Base-by-base conservation (phyloP, 305 asterid species). In the Fraxinus albicans region DNA sequence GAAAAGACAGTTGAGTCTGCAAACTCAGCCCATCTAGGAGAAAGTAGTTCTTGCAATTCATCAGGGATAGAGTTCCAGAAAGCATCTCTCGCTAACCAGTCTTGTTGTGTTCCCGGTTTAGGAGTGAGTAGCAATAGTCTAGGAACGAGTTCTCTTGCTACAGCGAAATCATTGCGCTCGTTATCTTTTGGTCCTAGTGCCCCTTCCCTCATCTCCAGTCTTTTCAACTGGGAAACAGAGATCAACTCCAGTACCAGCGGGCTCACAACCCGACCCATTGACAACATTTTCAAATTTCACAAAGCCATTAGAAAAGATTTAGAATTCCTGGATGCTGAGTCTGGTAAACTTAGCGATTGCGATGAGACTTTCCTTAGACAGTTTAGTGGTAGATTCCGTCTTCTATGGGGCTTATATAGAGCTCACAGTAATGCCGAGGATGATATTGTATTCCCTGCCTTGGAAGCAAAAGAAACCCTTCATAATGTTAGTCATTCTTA, bases 351-450 rank as follows among this genome's bases (percentile, higher is more conserved):
- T 50, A 88, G 89, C 81, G 93, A 91, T 81, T 94, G 94, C 84
- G 86, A 89, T 82, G 98, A 91, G 84, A 90, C 88, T 83, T 96
- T 91, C 83, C 91, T 96, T 82, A 88, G 98, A 83, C 94, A 93
- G 88, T 94, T 96, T 83, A 89, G 88, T 82, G 99, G 99, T 76
- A 91, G 99, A 83, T 96, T 96, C 88, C 97, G 98, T 82, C 95
- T 96, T 78, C 83, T 93, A 29, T 92, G 98, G 97, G 99, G 98
- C 7, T 87, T 96, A 84, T 96, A 96, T 88, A 92, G 95, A 88
- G 99, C 99, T 77, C 99, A 96, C 86, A 96, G 99, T 84, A 96
- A 96, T 86, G 99, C 99, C 13, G 99, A 96, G 89, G 99, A 96
- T 89, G 99, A 94, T 60, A 94, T 96, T 76, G 99, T 96, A 60